Percentiles rank a stretch among this genome's conserved stretches.
phyloP scores from a whole-genome alignment of 805 yeast genomes.

The Starmerella bacillaris region DNA sequence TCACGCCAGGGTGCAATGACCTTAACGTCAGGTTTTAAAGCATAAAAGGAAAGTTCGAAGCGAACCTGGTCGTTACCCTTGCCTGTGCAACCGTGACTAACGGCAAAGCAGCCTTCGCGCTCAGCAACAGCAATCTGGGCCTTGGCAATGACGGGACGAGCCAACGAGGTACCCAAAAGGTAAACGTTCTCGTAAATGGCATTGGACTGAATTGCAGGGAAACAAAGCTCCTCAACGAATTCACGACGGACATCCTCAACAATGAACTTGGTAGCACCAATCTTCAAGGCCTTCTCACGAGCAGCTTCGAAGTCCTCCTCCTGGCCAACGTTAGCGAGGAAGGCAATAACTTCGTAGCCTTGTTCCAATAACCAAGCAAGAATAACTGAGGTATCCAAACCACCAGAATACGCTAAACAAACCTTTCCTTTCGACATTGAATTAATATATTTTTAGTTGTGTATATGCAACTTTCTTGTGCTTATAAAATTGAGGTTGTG shows the following conservation, averaged over 20 bases:
- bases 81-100: conserved; percentile 98
- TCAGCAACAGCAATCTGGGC: conserved; percentile 97
- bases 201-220: conserved; percentile 93
- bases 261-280: conserved; percentile 93
- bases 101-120: conserved; percentile 95
- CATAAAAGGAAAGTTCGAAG: conserved; percentile 92
- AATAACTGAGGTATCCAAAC: conserved; percentile 93
- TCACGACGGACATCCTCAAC: conserved; percentile 88
- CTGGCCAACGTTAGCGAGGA: conserved; percentile 97
- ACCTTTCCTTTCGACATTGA: conserved; percentile 93
- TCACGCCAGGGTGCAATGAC: conserved; percentile 99
- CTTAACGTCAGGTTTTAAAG: conserved; percentile 88
- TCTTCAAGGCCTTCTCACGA: conserved; percentile 82
- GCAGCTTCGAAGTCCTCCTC: conserved; percentile 99
- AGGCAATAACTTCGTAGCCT: conserved; percentile 96
- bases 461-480: too few relatives aligned
- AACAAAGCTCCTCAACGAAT: conserved; percentile 79
- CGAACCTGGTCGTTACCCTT: conserved; percentile 99
- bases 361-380: conserved; percentile 95
- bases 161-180: conserved; percentile 89
- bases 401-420: conserved; percentile 98
- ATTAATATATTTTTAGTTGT: not conserved
- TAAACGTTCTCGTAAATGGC: conserved; percentile 97
- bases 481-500: too few relatives aligned
- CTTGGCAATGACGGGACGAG: conserved; percentile 96